Evolutionary conservation across 2,329 filamentous ascomycete species (phyloP).

Genomic region (Aspergillus viridinutans): DNA sequence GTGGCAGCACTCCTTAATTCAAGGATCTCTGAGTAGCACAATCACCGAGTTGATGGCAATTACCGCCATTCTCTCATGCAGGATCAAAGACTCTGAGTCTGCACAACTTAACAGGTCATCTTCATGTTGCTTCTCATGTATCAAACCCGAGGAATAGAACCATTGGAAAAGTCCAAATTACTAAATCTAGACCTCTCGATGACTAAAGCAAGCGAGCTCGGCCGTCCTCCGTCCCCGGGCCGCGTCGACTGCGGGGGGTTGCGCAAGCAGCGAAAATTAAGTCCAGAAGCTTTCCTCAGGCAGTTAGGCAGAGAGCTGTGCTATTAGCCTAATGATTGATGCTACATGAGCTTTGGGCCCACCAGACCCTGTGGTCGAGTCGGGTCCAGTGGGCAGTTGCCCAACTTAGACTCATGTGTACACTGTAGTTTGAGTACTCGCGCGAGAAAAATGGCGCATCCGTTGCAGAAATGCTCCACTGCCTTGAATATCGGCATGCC

Average conservation of each 20-base stretch:
- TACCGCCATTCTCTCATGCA: not conserved
- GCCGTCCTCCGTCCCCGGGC: constrained; percentile 11
- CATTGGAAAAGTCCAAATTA: not conserved
- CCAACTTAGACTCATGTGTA: not conserved
- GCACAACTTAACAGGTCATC: not conserved
- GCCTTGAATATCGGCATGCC: constrained; percentile 7
- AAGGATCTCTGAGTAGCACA: not conserved
- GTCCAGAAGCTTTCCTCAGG: constrained; percentile 22
- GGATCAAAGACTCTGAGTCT: not conserved
- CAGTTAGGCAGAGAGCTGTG: constrained; percentile 8
- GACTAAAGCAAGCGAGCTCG: constrained; percentile 13
- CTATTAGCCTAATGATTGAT: constrained; percentile 9
- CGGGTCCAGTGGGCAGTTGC: not conserved
- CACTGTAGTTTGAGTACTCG: not conserved
- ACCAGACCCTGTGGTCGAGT: not conserved
- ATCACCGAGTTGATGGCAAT: not conserved
- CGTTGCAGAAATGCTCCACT: constrained; percentile 8
- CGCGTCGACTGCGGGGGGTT: constrained; percentile 15
- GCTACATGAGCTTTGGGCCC: constrained; percentile 12
- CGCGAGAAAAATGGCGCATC: not conserved
- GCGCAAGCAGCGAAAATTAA: constrained; percentile 3
- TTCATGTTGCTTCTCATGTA: not conserved
- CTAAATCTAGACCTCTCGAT: not conserved
- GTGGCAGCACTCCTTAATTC: not conserved
- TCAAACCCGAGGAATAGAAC: not conserved